Base-by-base conservation (phyloP, 176 grass and related monocot genomes). In the Triticum urartu region DNA sequence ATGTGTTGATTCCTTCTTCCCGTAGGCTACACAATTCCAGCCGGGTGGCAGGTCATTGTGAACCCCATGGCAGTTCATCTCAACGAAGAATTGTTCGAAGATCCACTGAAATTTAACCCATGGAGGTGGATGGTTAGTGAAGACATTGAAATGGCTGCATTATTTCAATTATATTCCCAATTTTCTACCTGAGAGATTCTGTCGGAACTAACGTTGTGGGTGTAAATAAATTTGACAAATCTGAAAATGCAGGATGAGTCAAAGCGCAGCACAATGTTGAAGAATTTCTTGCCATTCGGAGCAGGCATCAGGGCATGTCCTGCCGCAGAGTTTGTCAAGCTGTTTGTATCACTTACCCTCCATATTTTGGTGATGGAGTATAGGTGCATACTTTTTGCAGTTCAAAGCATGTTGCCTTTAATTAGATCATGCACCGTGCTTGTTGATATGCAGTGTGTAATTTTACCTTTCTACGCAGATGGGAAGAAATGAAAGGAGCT, bases 61-160 rank as follows among this genome's bases (percentile, higher is more conserved):
- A 61, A 58, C 76, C 76, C 56, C 76, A 79, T 79, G 76, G 54
- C 54, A 39, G 8, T 39, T 38, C 76, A 79, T 62, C 4, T 79
- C 5, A 79, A 62, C 9, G 18, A 32, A 0, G 43, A 79, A 7
- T 35, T 59, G 5, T 79, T 59, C 6, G 26, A 54, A 78, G 24
- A 60, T 38, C 30, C 75, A 38, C 67, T 70, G 17, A 38, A 70
- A 34, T 70, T 70, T 39, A 70, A 70, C 67, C 67, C 67, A 38
- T 70, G 67, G 67, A 70, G 67, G 38, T 70, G 67, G 67, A 70
- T 70, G 67, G 68, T 71, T 40, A 71, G 68, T 71, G 4, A 71
- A 2, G 34, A 39, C 9, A 39, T 21, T 71, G 7, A n/a, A 39
- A 39, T 11, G 0, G 9, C 11, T 71, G n/a, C 34, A 71, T 40